Evolutionary conservation across 176 grass and related monocot genomes (phyloP).

Genomic region (Carex parvula): DNA sequence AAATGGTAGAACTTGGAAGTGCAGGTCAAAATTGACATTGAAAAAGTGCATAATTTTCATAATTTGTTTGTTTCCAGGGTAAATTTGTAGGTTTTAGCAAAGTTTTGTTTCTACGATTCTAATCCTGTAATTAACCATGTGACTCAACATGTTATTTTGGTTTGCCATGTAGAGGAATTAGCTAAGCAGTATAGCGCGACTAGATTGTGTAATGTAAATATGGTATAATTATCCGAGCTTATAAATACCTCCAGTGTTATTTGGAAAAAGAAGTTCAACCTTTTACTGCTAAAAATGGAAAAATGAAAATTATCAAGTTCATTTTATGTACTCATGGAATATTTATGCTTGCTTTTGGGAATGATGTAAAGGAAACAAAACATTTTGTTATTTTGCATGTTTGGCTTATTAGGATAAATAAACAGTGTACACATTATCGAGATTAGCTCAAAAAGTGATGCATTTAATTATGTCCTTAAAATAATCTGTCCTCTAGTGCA

Average conservation of each 20-base stretch:
- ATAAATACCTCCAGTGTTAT: background rate
- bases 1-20: conserved; percentile 1
- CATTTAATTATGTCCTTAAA: too few relatives aligned
- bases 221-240: background rate
- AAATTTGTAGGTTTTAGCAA: background rate
- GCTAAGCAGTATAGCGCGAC: background rate
- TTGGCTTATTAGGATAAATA: background rate
- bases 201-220: background rate
- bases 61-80: background rate
- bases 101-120: background rate
- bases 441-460: background rate
- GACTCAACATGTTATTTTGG: background rate
- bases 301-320: background rate
- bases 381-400: background rate
- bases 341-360: background rate
- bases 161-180: background rate
- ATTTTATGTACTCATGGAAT: background rate
- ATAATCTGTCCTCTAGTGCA: background rate
- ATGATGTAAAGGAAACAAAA: background rate
- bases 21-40: background rate
- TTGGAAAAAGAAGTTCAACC: background rate
- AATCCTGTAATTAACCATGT: background rate
- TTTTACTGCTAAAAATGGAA: background rate
- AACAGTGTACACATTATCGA: background rate
- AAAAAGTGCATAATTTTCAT: background rate